A percentile compares a stretch with the other conserved stretches of the same genome.
Evolutionary conservation across 2,329 filamentous ascomycete species (phyloP).

Genomic region (Grosmannia penicillata): DNA sequence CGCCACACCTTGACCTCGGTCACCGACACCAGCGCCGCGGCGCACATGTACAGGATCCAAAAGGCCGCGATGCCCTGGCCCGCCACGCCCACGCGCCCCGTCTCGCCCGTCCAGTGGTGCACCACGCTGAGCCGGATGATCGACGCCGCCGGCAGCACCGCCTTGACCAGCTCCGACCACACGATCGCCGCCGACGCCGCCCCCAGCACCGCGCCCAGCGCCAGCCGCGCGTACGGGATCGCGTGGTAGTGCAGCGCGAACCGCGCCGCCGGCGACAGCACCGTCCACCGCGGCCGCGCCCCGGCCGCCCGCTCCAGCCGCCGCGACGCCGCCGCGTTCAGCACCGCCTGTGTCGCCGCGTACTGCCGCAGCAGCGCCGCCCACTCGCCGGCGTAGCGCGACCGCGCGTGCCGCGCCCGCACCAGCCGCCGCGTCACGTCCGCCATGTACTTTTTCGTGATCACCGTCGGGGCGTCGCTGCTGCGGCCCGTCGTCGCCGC

Average conservation of each 20-base stretch:
- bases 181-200: conserved; percentile 70
- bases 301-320: conserved; percentile 52
- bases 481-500: too few relatives aligned
- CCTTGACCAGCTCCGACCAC: conserved; percentile 87
- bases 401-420: conserved; percentile 68
- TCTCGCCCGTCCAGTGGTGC: conserved; percentile 58
- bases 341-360: conserved; percentile 59
- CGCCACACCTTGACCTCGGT: conserved; percentile 97
- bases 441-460: conserved; percentile 86
- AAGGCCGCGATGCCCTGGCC: conserved; percentile 71
- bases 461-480: conserved; percentile 57
- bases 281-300: conserved; percentile 37
- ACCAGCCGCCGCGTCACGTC: conserved; percentile 73
- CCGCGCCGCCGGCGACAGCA: conserved; percentile 69
- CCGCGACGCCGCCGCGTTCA: conserved; percentile 71
- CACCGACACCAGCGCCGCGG: conserved; percentile 73
- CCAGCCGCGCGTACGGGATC: conserved; percentile 52
- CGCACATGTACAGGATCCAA: conserved; percentile 96
- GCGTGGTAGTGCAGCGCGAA: conserved; percentile 64
- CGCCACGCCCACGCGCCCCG: conserved; percentile 67
- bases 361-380: conserved; percentile 62
- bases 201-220: conserved; percentile 51
- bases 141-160: conserved; percentile 62
- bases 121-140: conserved; percentile 52
- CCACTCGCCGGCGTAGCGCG: conserved; percentile 79